Conservation (phyloP, 176 grass and related monocot genomes). For the Bothriochloa decipiens region DNA sequence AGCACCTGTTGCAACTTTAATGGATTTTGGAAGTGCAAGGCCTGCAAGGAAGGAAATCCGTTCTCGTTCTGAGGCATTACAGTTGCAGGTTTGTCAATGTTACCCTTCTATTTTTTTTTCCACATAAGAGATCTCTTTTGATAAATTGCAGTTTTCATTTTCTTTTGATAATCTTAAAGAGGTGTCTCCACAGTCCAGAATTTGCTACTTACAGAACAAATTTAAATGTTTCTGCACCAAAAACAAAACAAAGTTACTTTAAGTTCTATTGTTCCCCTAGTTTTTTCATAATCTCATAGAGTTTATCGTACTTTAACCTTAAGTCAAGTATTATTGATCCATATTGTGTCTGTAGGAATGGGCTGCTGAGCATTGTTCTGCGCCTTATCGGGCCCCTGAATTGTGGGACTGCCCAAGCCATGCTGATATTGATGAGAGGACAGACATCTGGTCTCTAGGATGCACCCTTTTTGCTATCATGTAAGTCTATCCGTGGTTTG, state of each 20-base stretch:
- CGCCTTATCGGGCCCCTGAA: slow-evolving; percentile 90
- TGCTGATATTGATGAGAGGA: slow-evolving; percentile 87
- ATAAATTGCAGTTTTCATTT: slow-evolving; percentile 11
- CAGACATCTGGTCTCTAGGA: slow-evolving; percentile 94
- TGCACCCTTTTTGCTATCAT: slow-evolving; percentile 97
- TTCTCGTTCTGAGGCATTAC: slow-evolving; percentile 84
- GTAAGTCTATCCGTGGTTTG: slow-evolving; percentile 49
- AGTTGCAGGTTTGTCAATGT: slow-evolving; percentile 63
- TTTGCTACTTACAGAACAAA: neutral
- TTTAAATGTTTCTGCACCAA: neutral
- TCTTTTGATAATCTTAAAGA: neutral
- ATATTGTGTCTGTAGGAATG: slow-evolving; percentile 51
- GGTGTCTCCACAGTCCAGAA: neutral
- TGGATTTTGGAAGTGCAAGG: slow-evolving; percentile 96
- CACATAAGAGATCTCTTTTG: slow-evolving; percentile 15
- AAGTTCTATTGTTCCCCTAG: slow-evolving; percentile 11
- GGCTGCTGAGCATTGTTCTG: slow-evolving; percentile 94
- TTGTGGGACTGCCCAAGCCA: slow-evolving; percentile 94
- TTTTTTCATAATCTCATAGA: neutral
- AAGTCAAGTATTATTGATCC: neutral
- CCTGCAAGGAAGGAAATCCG: slow-evolving; percentile 80
- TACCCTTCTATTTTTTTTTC: slow-evolving; percentile 21
- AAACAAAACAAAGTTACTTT: neutral
- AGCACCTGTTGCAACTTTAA: slow-evolving; percentile 78
- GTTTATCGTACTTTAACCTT: slow-evolving; percentile 16